These are phyloP conservation scores for Populus simonii DNA, from an alignment of 345 rosid genomes.

Conservation along the genomic window DNA sequence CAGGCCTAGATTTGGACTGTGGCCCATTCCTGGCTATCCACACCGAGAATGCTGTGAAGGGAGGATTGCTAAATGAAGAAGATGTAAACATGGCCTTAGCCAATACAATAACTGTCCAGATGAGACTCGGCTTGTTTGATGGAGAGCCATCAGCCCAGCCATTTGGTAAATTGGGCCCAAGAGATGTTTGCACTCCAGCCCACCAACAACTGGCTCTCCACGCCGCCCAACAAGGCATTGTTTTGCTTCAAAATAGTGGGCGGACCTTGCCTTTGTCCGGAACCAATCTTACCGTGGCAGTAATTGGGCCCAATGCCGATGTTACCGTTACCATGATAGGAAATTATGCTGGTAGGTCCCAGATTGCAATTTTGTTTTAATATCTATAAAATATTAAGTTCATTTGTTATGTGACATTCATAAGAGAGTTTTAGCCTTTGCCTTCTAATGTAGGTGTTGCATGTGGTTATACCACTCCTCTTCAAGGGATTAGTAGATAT, in stretches of 20 bases:
- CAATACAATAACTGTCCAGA: conserved; percentile 75
- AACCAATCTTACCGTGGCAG: conserved; percentile 54
- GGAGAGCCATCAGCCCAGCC: conserved; percentile 71
- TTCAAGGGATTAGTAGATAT: conserved; percentile 27
- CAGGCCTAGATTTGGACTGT: conserved; percentile 91
- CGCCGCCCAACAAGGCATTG: conserved; percentile 89
- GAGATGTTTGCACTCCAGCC: conserved; percentile 68
- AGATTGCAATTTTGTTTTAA: background rate
- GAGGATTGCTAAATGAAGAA: conserved; percentile 42
- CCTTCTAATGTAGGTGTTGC: conserved; percentile 17
- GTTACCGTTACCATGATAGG: conserved; percentile 93
- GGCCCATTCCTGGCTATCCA: conserved; percentile 76
- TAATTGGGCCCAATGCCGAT: conserved; percentile 91
- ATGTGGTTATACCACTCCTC: conserved; percentile 28
- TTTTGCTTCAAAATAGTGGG: conserved; percentile 56
- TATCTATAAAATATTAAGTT: background rate
- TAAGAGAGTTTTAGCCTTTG: background rate
- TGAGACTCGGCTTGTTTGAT: conserved; percentile 94
- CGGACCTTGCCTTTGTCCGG: conserved; percentile 59
- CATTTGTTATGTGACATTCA: background rate
- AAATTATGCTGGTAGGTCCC: conserved; percentile 71
- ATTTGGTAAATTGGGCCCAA: conserved; percentile 68
- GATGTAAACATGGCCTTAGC: conserved; percentile 73
- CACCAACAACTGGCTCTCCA: conserved; percentile 72
- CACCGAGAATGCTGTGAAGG: conserved; percentile 58